Conservation (phyloP, 306 rosid species). For the Medicago arabica region DNA sequence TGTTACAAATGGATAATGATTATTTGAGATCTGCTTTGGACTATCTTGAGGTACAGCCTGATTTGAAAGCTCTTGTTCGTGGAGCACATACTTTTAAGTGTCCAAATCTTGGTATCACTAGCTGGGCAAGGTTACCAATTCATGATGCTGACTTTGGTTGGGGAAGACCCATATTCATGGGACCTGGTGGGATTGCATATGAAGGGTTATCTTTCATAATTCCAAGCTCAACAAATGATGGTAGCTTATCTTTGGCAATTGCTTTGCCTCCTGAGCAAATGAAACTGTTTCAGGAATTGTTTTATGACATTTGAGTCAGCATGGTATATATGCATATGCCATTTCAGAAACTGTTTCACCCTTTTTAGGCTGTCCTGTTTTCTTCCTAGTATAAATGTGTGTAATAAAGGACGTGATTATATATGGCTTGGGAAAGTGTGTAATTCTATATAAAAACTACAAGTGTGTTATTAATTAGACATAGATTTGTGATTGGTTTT, state of each 20-base stretch:
- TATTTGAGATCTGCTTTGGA: slow-evolving; percentile 88
- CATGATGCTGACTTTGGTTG: slow-evolving; percentile 96
- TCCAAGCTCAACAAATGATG: slow-evolving; percentile 73
- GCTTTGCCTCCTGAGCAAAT: slow-evolving; percentile 61
- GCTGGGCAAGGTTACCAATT: slow-evolving; percentile 87
- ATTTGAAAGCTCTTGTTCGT: slow-evolving; percentile 75
- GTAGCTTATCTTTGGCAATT: slow-evolving; percentile 63
- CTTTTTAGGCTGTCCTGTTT: background rate
- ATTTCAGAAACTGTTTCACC: no score
- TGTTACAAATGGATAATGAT: slow-evolving; percentile 68
- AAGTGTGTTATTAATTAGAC: no score
- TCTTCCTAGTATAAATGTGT: background rate
- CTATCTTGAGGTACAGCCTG: slow-evolving; percentile 83
- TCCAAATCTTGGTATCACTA: slow-evolving; percentile 91
- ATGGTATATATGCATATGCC: no score
- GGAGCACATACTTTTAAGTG: slow-evolving; percentile 81
- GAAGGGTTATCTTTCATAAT: slow-evolving; percentile 78
- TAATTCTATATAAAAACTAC: no score
- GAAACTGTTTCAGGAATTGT: slow-evolving; percentile 58
- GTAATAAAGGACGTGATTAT: no score
- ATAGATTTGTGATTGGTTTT: no score
- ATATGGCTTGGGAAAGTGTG: no score
- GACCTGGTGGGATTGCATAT: slow-evolving; percentile 87
- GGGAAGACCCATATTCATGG: slow-evolving; percentile 96
- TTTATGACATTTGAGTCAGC: slow-evolving; percentile 46